Percentiles rank a stretch among this genome's conserved stretches.
These are phyloP conservation scores for Sporothrix protearum DNA, from an alignment of 2,329 filamentous ascomycete species.

Conservation along the genomic window DNA sequence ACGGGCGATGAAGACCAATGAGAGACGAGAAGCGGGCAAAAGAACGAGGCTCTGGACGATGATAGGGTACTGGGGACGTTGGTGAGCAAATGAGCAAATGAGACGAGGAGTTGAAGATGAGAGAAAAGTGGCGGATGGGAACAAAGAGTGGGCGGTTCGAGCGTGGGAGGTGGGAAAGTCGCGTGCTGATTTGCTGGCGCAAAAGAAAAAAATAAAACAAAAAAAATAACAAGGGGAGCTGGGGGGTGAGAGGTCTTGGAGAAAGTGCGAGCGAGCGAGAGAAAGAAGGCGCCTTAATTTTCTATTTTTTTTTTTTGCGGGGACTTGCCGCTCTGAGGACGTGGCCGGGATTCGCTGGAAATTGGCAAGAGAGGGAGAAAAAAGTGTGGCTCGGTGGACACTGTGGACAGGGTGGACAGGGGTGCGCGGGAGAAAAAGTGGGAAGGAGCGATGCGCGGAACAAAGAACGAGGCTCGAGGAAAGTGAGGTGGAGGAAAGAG, in stretches of 20 bases:
- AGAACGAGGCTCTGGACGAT: constrained; percentile 44
- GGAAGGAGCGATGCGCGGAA: background rate
- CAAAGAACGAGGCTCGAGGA: too few relatives aligned
- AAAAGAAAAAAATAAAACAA: background rate
- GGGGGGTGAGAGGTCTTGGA: too few relatives aligned
- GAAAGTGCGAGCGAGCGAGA: background rate
- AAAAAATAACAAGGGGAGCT: background rate
- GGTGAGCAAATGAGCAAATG: constrained; percentile 20
- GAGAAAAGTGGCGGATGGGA: background rate
- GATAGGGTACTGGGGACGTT: constrained; percentile 47
- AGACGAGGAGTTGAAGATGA: background rate
- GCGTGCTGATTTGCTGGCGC: constrained; percentile 49
- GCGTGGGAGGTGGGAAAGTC: constrained; percentile 39
- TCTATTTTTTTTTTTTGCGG: constrained; percentile 11
- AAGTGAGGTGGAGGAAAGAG: background rate
- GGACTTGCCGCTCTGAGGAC: background rate
- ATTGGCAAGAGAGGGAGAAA: background rate
- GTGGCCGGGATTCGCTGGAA: background rate
- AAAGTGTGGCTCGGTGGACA: background rate
- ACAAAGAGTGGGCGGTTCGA: background rate
- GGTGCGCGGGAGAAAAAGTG: background rate
- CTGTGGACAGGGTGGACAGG: constrained; percentile 2
- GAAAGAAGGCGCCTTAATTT: constrained; percentile 1
- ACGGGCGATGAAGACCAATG: constrained; percentile 44
- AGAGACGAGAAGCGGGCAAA: constrained; percentile 33